Evolutionary conservation across 768 basidiomycete genomes (phyloP).

Genomic region (Lactifluus rugatus): DNA sequence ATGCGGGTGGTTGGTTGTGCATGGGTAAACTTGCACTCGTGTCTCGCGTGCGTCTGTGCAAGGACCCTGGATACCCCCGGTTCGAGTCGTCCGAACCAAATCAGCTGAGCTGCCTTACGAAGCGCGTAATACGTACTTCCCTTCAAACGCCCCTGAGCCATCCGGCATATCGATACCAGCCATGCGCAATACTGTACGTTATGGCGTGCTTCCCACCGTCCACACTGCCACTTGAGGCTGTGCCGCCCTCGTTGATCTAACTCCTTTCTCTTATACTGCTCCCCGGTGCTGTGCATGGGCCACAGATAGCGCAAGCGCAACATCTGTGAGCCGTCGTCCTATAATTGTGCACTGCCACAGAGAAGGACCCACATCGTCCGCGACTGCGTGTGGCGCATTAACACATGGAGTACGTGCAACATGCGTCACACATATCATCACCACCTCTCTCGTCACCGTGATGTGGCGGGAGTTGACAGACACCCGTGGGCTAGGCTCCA

Average conservation of each 20-base stretch:
- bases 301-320: not conserved
- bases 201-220: not conserved
- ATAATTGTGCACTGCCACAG: constrained; percentile 10
- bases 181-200: not conserved
- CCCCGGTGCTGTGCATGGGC: constrained; percentile 14
- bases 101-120: constrained; percentile 7
- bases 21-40: not conserved
- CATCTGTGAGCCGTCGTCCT: not conserved
- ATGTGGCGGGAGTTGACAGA: constrained; percentile 13
- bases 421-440: not conserved
- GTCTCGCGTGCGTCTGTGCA: not conserved
- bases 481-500: constrained; percentile 12
- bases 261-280: not conserved
- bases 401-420: not conserved
- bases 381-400: not conserved
- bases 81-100: constrained; percentile 17
- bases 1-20: not conserved
- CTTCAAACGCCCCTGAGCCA: constrained; percentile 7
- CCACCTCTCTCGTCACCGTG: constrained; percentile 9
- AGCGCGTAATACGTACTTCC: constrained; percentile 6
- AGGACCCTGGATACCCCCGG: constrained; percentile 6
- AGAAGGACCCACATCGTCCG: not conserved
- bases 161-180: constrained; percentile 9
- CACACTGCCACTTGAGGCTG: constrained; percentile 10
- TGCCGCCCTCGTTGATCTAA: constrained; percentile 10